Percentiles rank a stretch among this genome's conserved stretches.
Evolutionary conservation across 179 eudicot genomes (phyloP).

Genomic region (Beta lomatogona): DNA sequence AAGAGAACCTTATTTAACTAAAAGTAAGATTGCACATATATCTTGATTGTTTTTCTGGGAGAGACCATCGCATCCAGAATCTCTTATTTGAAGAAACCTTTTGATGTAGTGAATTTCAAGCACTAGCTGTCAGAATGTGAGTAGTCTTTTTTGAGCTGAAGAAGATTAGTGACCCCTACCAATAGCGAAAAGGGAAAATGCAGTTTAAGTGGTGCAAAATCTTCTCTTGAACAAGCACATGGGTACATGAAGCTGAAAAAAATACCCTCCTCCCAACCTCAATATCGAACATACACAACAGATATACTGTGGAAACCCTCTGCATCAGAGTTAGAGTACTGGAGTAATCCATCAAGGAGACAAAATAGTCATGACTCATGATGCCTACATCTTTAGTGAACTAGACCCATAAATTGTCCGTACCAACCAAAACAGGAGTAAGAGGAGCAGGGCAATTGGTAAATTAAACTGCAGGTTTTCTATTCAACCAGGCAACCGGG

Average conservation of each 20-base stretch:
- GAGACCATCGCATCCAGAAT: not conserved
- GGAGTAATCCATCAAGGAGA: not conserved
- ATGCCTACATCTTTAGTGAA: conserved; percentile 2
- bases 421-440: not conserved
- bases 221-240: not conserved
- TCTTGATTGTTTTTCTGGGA: not conserved
- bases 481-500: not conserved
- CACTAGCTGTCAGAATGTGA: not conserved
- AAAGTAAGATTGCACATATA: not conserved
- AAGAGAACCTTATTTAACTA: not conserved
- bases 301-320: not conserved
- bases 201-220: not conserved
- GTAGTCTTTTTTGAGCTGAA: not conserved
- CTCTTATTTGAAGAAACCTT: not conserved
- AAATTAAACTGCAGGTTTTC: too few species aligned
- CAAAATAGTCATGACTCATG: not conserved
- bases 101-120: not conserved
- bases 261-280: not conserved
- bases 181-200: too few species aligned
- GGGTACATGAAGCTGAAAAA: not conserved
- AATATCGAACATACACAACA: not conserved
- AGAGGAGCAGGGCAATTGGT: not conserved
- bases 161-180: not conserved
- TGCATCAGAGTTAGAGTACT: too few species aligned
- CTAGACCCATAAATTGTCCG: not conserved